Percentiles rank a stretch among this genome's conserved stretches.
Evolutionary conservation across 2,329 filamentous ascomycete genomes (phyloP).

Genomic region (Scedosporium aurantiacum): DNA sequence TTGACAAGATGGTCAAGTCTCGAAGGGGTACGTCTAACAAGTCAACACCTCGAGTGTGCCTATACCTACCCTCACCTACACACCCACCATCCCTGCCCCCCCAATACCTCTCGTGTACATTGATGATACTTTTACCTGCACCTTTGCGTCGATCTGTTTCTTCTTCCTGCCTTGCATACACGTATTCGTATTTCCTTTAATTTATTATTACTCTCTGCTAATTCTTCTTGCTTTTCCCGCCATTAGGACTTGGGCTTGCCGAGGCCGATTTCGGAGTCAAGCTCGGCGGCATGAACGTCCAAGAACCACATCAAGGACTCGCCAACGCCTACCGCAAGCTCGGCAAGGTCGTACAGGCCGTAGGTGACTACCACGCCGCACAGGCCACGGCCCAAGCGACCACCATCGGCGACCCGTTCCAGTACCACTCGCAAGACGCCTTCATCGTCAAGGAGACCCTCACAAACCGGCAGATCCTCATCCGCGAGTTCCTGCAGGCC

Average conservation of each 20-base stretch:
- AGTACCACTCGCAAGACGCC: slow-evolving; percentile 89
- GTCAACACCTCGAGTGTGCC: background rate
- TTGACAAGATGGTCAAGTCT: slow-evolving; percentile 87
- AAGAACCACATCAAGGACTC: slow-evolving; percentile 82
- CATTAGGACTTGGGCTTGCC: slow-evolving; percentile 73
- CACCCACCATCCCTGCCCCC: background rate
- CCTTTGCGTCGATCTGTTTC: background rate
- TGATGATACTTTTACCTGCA: background rate
- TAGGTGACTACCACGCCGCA: slow-evolving; percentile 89
- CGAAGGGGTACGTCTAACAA: slow-evolving; percentile 59
- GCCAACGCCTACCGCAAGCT: slow-evolving; percentile 89
- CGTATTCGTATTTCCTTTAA: background rate
- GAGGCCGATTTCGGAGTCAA: slow-evolving; percentile 93
- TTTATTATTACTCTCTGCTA: slow-evolving; percentile 8
- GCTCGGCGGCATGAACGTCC: slow-evolving; percentile 72
- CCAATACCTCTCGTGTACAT: background rate
- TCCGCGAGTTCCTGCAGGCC: slow-evolving; percentile 84
- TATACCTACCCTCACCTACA: background rate
- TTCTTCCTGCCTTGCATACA: background rate
- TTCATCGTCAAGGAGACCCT: slow-evolving; percentile 98
- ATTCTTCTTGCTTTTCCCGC: slow-evolving; percentile 12
- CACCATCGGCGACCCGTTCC: slow-evolving; percentile 83
- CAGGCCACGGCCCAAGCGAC: slow-evolving; percentile 95
- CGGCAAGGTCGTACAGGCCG: slow-evolving; percentile 83
- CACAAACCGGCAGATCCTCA: slow-evolving; percentile 92